Base-by-base conservation (phyloP, 306 rosid genomes). In the Lathyrus aphaca region DNA sequence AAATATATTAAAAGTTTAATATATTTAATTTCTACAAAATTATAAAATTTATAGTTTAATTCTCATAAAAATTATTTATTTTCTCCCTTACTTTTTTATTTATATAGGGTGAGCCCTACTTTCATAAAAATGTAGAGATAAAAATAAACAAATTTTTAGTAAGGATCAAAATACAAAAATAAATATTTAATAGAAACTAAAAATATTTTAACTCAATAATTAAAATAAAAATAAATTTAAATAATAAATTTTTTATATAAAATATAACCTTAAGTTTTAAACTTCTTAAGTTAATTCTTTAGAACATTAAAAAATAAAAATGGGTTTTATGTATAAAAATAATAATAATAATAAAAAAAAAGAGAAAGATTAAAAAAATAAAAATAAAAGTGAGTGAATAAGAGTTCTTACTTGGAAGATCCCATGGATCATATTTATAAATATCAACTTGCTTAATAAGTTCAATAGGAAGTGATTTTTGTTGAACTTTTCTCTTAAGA, bases 401-500 rank as follows among this genome's bases (percentile, higher is more conserved):
- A 55, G 42, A 55, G 39, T 70, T 68, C 95, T 82, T 79, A 90
- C 96, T 88, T 79, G 96, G 96, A 79, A 90, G 96, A 61, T 90
- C 96, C 96, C 96, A 90, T 16, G 96, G 96, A 55, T 90, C 91
- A 51, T 79, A 62, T 71, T 90, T 90, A 68, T 90, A 90, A 29
- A 90, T 90, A 73, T 90, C 91, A 5, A 90, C 95, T 81, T 84
- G 91, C 77, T 86, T 90, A 29, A 90, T 90, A 1, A 90, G 77
- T 56, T 90, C 96, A 81, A 86, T 77, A 13, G 91, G 85, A 37
- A 90, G 89, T 66, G 86, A 59, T 42, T 80, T 57, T 58, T 85
- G 91, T 55, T 83, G 87, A 71, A 87, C 72, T 66, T 90, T 90
- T 56, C 85, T 85, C 71, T 73, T 84, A 27, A 90, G 96, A 70